Conservation (phyloP, 495 filamentous ascomycete species). For the Friedmanniomyces endolithicus region DNA sequence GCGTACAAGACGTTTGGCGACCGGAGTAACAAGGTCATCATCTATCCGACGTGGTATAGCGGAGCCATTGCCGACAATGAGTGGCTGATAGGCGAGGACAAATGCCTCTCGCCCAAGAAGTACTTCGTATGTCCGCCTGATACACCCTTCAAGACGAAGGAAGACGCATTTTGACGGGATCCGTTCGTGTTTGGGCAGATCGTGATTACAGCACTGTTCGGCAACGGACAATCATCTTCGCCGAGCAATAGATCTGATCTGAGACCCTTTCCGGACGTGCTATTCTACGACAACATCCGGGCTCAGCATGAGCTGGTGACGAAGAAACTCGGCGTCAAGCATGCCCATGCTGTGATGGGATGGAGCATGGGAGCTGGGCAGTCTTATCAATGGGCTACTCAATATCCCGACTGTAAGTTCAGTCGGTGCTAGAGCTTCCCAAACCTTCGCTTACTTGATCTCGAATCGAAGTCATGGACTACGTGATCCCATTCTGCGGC, state of each 20-base stretch:
- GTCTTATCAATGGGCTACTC: constrained; percentile 58
- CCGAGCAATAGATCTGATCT: constrained; percentile 49
- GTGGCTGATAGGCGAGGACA: constrained; percentile 53
- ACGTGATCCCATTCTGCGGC: constrained; percentile 55
- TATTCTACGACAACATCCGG: constrained; percentile 57
- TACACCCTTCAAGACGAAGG: no score
- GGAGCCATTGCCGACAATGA: constrained; percentile 51
- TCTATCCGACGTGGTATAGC: constrained; percentile 51
- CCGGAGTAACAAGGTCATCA: constrained; percentile 46
- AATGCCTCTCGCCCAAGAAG: constrained; percentile 45
- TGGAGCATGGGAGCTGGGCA: constrained; percentile 64
- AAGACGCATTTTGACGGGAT: no score
- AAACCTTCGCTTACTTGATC: not conserved
- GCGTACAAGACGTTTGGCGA: constrained; percentile 63
- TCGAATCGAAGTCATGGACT: constrained; percentile 34
- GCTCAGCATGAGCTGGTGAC: constrained; percentile 56
- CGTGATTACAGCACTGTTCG: constrained; percentile 57
- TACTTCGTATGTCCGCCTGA: no score
- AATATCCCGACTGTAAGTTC: constrained; percentile 46
- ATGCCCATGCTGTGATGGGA: constrained; percentile 50
- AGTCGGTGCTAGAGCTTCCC: not conserved
- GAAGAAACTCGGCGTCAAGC: constrained; percentile 48
- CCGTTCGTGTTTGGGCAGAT: no score
- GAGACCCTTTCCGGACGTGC: constrained; percentile 46
- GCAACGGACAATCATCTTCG: constrained; percentile 59